A percentile compares a stretch with the other conserved stretches of the same genome.
Conservation (phyloP, 2,329 filamentous ascomycete species). For the Leptographium wingfieldii region DNA sequence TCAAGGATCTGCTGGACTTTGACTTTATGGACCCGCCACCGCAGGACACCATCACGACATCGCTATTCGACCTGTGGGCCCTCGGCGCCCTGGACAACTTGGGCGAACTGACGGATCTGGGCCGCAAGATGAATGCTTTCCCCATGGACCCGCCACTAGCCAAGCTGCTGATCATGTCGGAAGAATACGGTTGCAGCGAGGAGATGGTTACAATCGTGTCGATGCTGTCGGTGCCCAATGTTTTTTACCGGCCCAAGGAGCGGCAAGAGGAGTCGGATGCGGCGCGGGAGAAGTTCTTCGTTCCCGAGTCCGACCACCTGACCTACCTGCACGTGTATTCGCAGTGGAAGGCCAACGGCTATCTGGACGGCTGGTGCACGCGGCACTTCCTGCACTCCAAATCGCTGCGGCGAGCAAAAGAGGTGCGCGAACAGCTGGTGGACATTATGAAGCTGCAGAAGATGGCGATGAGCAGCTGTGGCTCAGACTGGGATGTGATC, state of each 20-base stretch:
- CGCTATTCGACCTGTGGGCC: slow-evolving; percentile 94
- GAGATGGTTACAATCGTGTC: slow-evolving; percentile 98
- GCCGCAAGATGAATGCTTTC: slow-evolving; percentile 89
- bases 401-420: slow-evolving; percentile 77
- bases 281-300: slow-evolving; percentile 94
- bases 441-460: slow-evolving; percentile 94
- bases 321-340: slow-evolving; percentile 92
- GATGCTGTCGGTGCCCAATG: slow-evolving; percentile 92
- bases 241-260: slow-evolving; percentile 95
- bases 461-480: slow-evolving; percentile 76
- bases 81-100: slow-evolving; percentile 88
- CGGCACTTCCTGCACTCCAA: slow-evolving; percentile 95
- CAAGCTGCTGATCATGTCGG: slow-evolving; percentile 85
- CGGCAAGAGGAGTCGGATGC: slow-evolving; percentile 92
- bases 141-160: slow-evolving; percentile 95
- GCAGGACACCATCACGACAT: slow-evolving; percentile 94
- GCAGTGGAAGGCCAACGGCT: slow-evolving; percentile 87
- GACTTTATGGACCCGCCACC: slow-evolving; percentile 99
- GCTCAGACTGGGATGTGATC: slow-evolving; percentile 93
- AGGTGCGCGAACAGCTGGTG: slow-evolving; percentile 83
- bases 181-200: slow-evolving; percentile 84
- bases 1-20: slow-evolving; percentile 89
- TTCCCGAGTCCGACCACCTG: slow-evolving; percentile 91
- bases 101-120: slow-evolving; percentile 77
- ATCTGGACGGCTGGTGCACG: slow-evolving; percentile 82